Conservation (phyloP, 2,329 filamentous ascomycete genomes). For the Stemphylium vesicarium region DNA sequence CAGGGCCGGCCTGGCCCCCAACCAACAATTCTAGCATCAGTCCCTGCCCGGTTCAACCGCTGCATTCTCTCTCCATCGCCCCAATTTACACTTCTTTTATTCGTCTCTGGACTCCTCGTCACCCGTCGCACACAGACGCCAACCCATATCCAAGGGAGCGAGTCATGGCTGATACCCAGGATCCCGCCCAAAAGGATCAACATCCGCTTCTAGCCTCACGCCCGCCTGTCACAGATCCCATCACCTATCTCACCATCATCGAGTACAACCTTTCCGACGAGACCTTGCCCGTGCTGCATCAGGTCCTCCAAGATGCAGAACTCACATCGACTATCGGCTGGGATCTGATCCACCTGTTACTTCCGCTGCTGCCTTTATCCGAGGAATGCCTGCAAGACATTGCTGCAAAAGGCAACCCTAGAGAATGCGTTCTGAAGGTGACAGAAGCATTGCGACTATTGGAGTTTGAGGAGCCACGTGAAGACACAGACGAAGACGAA, state of each 20-base stretch:
- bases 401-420: constrained; percentile 77
- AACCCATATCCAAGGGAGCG: background rate
- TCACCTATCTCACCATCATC: constrained; percentile 80
- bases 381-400: constrained; percentile 75
- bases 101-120: background rate
- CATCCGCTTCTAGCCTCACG: constrained; percentile 64
- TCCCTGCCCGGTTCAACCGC: constrained; percentile 5
- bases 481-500: constrained; percentile 60
- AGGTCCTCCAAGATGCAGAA: constrained; percentile 70
- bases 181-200: constrained; percentile 30
- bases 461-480: constrained; percentile 55
- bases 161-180: constrained; percentile 43
- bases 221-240: constrained; percentile 69
- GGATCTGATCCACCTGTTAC: constrained; percentile 79
- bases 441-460: constrained; percentile 72
- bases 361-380: constrained; percentile 69
- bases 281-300: constrained; percentile 70
- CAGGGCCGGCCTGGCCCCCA: constrained; percentile 13
- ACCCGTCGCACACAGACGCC: background rate
- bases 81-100: background rate
- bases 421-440: constrained; percentile 81
- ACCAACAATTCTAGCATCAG: constrained; percentile 8
- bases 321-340: constrained; percentile 81
- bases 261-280: constrained; percentile 74
- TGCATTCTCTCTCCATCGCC: background rate